Evolutionary conservation across 2,329 filamentous ascomycete species (phyloP), one percentile per base, ranked within the genome.

Genomic region (Phyllosticta capitalensis): DNA sequence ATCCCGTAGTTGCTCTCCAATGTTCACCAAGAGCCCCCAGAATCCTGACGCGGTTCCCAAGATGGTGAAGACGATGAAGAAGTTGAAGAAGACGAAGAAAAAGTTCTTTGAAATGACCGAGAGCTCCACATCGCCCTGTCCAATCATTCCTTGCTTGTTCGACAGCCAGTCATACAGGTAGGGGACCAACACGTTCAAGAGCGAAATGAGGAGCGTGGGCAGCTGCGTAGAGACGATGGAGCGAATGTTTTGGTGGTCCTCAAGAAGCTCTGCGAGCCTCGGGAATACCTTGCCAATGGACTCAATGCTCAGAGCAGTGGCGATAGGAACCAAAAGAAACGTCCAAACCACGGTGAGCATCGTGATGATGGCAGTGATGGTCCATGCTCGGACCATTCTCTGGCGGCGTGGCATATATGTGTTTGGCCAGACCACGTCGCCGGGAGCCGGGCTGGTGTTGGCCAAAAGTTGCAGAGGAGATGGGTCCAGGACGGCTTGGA

Each of bases 31-130:
- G 56, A 88, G 82, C 33, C 79, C 78, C 73, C 85, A 85, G 68
- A 96, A 89, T 58, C 86, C 84, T 48, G 87, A 84, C 1, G 84
- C 90, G 4, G 91, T 90, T 58, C 88, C 89, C 52, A 95, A 89
- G 24, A 94, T 82, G 0, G 92, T 95, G 71, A 97, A 96, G 52
- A 97, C 84, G 55, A 97, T 83, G 75, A 99, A 99, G 60, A 97
- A 90, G 75, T 99, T 99, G 83, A 99, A 97, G 74, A 99, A 99
- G 9, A 89, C 92, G 71, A 99, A 99, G 80, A 97, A 96, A 76
- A 97, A 99, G 74, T 97, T 99, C 77, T 99, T 99, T 58, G 90
- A 96, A 64, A 99, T 92, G 52, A 95, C 81, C 0, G 94, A 97
- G 6, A 99, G 80, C 72, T 97, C 94, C 21, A 99, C 86, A 63